Evolutionary conservation across 1,284 basidiomycete genomes (phyloP).

Genomic region (Boletus smithii): DNA sequence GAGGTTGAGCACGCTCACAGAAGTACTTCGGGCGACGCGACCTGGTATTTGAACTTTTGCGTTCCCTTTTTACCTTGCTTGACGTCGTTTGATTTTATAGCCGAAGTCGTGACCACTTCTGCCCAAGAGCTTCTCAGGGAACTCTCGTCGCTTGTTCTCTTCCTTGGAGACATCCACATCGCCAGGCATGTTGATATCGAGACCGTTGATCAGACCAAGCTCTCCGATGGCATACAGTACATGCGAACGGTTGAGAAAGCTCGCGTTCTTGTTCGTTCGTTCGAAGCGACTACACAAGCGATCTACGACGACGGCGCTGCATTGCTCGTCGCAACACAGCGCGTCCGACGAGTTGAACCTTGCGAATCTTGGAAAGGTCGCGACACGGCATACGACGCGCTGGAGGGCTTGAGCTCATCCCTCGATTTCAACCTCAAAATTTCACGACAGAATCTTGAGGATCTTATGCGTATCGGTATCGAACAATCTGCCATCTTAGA

Average conservation of each 20-base stretch:
- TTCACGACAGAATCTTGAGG: constrained; percentile 40
- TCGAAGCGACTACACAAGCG: constrained; percentile 50
- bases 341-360: constrained; percentile 29
- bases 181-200: constrained; percentile 53
- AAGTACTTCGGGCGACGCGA: constrained; percentile 18
- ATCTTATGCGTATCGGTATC: constrained; percentile 38
- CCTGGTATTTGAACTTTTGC: constrained; percentile 19
- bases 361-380: constrained; percentile 29
- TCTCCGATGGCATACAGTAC: constrained; percentile 36
- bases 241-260: constrained; percentile 45
- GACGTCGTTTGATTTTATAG: constrained; percentile 13
- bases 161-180: constrained; percentile 49
- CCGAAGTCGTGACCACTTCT: constrained; percentile 16
- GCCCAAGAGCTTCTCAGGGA: constrained; percentile 37
- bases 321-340: constrained; percentile 44
- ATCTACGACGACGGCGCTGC: constrained; percentile 49
- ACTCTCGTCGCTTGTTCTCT: constrained; percentile 43
- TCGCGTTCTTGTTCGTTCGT: constrained; percentile 43
- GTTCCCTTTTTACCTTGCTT: constrained; percentile 1
- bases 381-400: constrained; percentile 28
- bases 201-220: constrained; percentile 37
- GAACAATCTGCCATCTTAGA: constrained; percentile 43
- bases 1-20: constrained; percentile 19
- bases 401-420: constrained; percentile 33
- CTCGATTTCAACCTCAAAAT: constrained; percentile 37